Conservation (phyloP, 305 asterid genomes). For the Fraxinus angustifolia region DNA sequence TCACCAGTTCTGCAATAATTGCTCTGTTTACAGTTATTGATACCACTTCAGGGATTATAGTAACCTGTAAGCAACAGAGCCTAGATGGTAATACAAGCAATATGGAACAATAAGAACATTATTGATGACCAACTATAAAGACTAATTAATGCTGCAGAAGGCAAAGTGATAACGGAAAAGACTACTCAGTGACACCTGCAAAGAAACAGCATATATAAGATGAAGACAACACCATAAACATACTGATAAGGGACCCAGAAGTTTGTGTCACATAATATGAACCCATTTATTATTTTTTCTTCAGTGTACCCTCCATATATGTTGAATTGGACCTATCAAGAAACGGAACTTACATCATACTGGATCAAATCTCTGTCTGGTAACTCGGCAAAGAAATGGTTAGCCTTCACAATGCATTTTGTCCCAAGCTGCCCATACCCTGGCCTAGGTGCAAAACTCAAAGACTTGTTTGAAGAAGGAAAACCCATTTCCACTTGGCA, state of each 20-base stretch:
- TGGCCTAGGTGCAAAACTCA: conserved; percentile 75
- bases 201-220: conserved; percentile 19
- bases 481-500: conserved; percentile 39
- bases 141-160: conserved; percentile 50
- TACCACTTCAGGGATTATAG: conserved; percentile 83
- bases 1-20: conserved; percentile 78
- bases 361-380: conserved; percentile 91
- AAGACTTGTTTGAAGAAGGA: conserved; percentile 70
- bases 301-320: conserved; percentile 18
- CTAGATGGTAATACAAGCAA: conserved; percentile 16
- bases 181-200: conserved; percentile 1
- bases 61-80: conserved; percentile 50
- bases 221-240: conserved; percentile 34
- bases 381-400: conserved; percentile 90
- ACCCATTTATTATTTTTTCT: conserved; percentile 21
- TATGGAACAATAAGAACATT: conserved; percentile 30
- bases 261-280: conserved; percentile 28
- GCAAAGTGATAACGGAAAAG: conserved; percentile 28
- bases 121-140: conserved; percentile 31
- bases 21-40: conserved; percentile 78
- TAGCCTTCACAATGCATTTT: conserved; percentile 90
- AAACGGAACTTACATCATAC: conserved; percentile 77
- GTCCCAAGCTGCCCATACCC: conserved; percentile 91
- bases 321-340: conserved; percentile 14
- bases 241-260: conserved; percentile 40